A percentile compares a stretch with the other conserved stretches of the same genome.
Conservation (phyloP, 768 basidiomycete genomes). For the Sistotremastrum niveocremeum region DNA sequence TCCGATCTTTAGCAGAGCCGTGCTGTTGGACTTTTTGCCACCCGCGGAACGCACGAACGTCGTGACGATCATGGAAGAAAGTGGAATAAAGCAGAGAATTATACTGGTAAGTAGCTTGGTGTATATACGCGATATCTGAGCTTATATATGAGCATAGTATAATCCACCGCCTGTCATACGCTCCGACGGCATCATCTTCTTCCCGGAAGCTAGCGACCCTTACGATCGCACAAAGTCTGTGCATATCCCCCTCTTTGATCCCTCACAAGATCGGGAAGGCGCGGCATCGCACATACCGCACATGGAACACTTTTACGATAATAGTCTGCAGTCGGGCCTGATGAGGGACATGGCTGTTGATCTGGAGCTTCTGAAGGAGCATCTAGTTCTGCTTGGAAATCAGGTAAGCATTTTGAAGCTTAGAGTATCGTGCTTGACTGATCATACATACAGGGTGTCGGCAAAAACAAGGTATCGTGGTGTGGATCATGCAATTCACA, state of each 20-base stretch:
- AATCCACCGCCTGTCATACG: slow-evolving; percentile 32
- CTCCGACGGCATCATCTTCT: slow-evolving; percentile 24
- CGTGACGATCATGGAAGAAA: slow-evolving; percentile 36
- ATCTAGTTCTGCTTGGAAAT: slow-evolving; percentile 53
- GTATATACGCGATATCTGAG: slow-evolving; percentile 1
- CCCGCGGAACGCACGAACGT: slow-evolving; percentile 42
- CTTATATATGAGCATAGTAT: slow-evolving; percentile 22
- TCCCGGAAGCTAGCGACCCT: slow-evolving; percentile 29
- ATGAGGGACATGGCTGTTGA: slow-evolving; percentile 57
- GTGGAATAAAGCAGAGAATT: slow-evolving; percentile 28
- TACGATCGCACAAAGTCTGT: slow-evolving; percentile 20
- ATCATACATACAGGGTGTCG: slow-evolving; percentile 34
- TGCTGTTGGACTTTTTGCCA: slow-evolving; percentile 50
- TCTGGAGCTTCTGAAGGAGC: slow-evolving; percentile 45
- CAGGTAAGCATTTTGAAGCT: slow-evolving; percentile 27
- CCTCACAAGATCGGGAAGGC: slow-evolving; percentile 37
- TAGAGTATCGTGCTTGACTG: not conserved
- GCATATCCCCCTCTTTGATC: slow-evolving; percentile 35
- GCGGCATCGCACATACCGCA: slow-evolving; percentile 45
- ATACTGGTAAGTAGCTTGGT: slow-evolving; percentile 23
- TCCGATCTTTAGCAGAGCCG: slow-evolving; percentile 31
- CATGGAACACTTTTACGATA: slow-evolving; percentile 62
- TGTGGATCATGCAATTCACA: slow-evolving; percentile 35
- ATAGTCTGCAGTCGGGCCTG: slow-evolving; percentile 50
- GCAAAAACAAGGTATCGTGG: slow-evolving; percentile 46